phyloP scores from a whole-genome alignment of 768 basidiomycete genomes.

The Rhizopogon rudus region DNA sequence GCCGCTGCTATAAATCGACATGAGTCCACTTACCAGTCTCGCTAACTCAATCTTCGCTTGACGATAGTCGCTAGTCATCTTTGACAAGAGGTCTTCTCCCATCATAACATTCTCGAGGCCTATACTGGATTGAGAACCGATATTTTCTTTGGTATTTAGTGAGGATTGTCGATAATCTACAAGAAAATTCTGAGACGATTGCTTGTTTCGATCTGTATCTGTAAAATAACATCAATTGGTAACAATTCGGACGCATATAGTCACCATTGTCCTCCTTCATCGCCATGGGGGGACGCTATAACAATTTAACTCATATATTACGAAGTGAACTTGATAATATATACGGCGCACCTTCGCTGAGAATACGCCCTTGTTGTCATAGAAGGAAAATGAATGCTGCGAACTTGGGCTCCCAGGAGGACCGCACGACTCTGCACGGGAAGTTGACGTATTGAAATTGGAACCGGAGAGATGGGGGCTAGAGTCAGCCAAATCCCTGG shows the following conservation, averaged over 20 bases:
- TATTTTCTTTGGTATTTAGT: constrained; percentile 7
- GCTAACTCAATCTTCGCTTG: constrained; percentile 8
- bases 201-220: constrained; percentile 7
- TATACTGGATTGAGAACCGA: neutral
- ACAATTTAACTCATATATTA: neutral
- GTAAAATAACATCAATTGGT: neutral
- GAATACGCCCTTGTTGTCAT: constrained; percentile 2
- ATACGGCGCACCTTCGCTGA: constrained; percentile 7
- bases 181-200: neutral
- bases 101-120: neutral
- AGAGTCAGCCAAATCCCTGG: constrained; percentile 5
- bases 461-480: constrained; percentile 5
- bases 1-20: neutral
- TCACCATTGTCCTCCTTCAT: constrained; percentile 15
- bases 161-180: constrained; percentile 6
- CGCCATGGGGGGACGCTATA: neutral
- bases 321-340: neutral
- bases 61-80: neutral
- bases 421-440: constrained; percentile 8
- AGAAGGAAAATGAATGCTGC: neutral
- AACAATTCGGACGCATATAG: constrained; percentile 13
- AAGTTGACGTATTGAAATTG: constrained; percentile 4
- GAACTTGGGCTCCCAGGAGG: constrained; percentile 4
- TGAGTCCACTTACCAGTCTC: constrained; percentile 7
- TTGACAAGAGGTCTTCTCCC: neutral